Percentiles rank a stretch among this genome's conserved stretches.
phyloP scores from a whole-genome alignment of 768 basidiomycete genomes.

The Boletus sensibilis region DNA sequence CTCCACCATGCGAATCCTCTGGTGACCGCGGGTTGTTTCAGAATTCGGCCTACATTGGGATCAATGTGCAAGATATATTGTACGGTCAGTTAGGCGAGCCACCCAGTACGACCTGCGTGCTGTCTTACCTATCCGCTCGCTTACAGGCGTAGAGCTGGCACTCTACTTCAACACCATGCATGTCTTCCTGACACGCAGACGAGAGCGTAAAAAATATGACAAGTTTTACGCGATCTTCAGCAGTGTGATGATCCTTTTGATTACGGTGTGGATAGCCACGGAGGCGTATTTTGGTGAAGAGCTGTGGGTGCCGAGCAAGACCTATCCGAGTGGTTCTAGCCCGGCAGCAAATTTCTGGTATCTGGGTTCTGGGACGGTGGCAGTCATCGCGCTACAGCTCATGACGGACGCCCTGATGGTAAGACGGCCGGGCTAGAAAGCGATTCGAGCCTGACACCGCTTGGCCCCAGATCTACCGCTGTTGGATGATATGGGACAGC shows the following conservation, averaged over 20 bases:
- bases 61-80: background rate
- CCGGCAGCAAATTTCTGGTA: slow-evolving; percentile 20
- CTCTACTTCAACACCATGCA: slow-evolving; percentile 19
- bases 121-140: background rate
- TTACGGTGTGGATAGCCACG: slow-evolving; percentile 28
- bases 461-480: slow-evolving; percentile 36
- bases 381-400: slow-evolving; percentile 28
- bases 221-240: slow-evolving; percentile 20
- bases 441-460: background rate
- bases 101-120: background rate
- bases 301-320: slow-evolving; percentile 31
- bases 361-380: slow-evolving; percentile 17
- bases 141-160: slow-evolving; percentile 14
- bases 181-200: background rate
- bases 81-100: background rate
- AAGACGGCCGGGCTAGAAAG: slow-evolving; percentile 18
- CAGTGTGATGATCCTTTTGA: slow-evolving; percentile 21
- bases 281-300: slow-evolving; percentile 17
- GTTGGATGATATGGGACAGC: slow-evolving; percentile 33
- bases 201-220: slow-evolving; percentile 5
- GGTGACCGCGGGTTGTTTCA: no score
- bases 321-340: slow-evolving; percentile 31
- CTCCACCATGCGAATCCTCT: no score
- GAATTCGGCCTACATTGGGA: background rate
- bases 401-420: slow-evolving; percentile 30